Evolutionary conservation across 2,329 filamentous ascomycete genomes (phyloP).

Genomic region (Colletotrichum melonis): DNA sequence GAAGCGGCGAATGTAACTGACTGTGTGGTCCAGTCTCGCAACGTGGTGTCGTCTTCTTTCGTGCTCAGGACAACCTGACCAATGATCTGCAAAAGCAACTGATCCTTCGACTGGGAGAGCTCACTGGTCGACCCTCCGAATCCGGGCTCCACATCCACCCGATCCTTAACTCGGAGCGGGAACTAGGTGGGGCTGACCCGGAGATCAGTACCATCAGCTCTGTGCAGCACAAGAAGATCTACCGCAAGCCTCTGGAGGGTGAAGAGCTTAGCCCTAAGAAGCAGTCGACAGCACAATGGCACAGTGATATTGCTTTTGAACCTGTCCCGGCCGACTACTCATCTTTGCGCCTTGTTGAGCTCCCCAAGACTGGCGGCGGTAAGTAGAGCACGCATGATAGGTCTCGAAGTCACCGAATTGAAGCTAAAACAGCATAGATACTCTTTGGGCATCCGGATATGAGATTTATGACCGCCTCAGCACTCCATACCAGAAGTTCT

Average conservation of each 20-base stretch:
- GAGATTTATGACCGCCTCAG: conserved; percentile 69
- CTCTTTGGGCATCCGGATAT: conserved; percentile 72
- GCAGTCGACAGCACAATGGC: conserved; percentile 49
- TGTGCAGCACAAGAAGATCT: conserved; percentile 55
- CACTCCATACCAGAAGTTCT: conserved; percentile 60
- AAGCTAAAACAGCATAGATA: conserved; percentile 49
- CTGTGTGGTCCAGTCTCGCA: conserved; percentile 60
- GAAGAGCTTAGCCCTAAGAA: conserved; percentile 46
- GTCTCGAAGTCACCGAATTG: background rate
- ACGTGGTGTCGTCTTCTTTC: conserved; percentile 74
- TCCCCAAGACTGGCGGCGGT: conserved; percentile 65
- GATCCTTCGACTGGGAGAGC: conserved; percentile 67
- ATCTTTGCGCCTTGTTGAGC: conserved; percentile 65
- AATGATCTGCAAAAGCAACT: conserved; percentile 71
- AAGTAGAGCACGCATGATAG: background rate
- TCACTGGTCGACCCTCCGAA: conserved; percentile 67
- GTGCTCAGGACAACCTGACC: conserved; percentile 66
- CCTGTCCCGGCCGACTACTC: conserved; percentile 70
- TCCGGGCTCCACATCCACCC: conserved; percentile 72
- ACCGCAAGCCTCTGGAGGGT: conserved; percentile 37
- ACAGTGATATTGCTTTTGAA: conserved; percentile 71
- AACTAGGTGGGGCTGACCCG: conserved; percentile 62
- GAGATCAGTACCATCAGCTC: conserved; percentile 72
- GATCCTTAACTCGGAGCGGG: conserved; percentile 63
- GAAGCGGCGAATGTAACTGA: background rate